Conservation (phyloP, 2,329 filamentous ascomycete species). For the Alternaria atra region DNA sequence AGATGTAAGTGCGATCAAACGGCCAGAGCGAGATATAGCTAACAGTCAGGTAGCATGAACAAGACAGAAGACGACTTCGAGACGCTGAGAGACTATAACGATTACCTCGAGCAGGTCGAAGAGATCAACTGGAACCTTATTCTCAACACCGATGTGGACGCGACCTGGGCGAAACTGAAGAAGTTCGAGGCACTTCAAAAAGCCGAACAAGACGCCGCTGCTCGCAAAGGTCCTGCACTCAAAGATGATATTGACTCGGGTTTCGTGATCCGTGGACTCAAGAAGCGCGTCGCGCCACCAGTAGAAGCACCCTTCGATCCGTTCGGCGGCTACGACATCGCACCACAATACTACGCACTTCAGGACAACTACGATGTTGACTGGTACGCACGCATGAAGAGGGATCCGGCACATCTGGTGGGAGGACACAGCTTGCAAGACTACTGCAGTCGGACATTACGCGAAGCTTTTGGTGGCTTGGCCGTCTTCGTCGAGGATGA, state of each 20-base stretch:
- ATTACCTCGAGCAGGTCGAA: conserved; percentile 94
- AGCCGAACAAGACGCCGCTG: conserved; percentile 55
- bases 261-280: conserved; percentile 81
- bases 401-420: conserved; percentile 72
- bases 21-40: not conserved
- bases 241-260: conserved; percentile 35
- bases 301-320: conserved; percentile 85
- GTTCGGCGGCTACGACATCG: conserved; percentile 78
- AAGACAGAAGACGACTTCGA: conserved; percentile 91
- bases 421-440: conserved; percentile 86
- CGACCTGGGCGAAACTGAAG: conserved; percentile 66
- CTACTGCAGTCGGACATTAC: conserved; percentile 81
- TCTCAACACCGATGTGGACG: conserved; percentile 72
- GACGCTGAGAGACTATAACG: conserved; percentile 82
- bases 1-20: conserved; percentile 53
- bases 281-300: conserved; percentile 67
- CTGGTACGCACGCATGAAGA: conserved; percentile 73
- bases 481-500: conserved; percentile 89
- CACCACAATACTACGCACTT: conserved; percentile 72
- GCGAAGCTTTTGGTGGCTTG: conserved; percentile 89
- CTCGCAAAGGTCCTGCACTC: conserved; percentile 63
- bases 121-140: conserved; percentile 89
- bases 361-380: conserved; percentile 77
- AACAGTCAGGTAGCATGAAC: conserved; percentile 72
- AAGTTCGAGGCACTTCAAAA: conserved; percentile 79